Conservation (phyloP, 106 monocot genomes). For the Dendrobium huoshanense region DNA sequence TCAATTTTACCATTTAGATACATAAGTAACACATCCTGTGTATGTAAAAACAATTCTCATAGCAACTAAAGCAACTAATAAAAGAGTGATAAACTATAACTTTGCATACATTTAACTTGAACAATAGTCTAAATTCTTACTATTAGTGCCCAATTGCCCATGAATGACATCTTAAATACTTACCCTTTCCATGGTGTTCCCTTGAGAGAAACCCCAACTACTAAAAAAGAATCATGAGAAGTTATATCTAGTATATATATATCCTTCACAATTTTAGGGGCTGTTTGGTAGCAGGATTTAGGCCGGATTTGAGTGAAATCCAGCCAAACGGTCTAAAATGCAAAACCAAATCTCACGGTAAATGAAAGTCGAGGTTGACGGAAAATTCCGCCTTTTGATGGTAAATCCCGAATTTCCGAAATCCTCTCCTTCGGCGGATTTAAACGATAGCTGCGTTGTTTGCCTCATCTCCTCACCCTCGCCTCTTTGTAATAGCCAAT, state of each 20-base stretch:
- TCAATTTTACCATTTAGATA: neutral
- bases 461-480: no score
- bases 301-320: no score
- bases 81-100: neutral
- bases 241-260: neutral
- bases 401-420: no score
- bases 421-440: no score
- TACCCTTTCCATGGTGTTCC: neutral
- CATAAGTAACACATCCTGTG: neutral
- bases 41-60: neutral
- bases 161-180: neutral
- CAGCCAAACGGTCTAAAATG: no score
- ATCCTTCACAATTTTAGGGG: neutral
- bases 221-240: neutral
- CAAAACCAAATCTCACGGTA: no score
- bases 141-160: neutral
- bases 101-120: neutral
- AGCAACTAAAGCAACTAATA: neutral
- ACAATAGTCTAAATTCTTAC: neutral
- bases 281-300: no score
- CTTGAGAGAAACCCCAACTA: neutral
- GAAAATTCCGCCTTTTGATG: no score
- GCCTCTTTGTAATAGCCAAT: no score
- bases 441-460: no score
- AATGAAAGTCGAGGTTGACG: no score